These are phyloP conservation scores for Mycena filopes DNA, from an alignment of 768 basidiomycete genomes.

Conservation along the genomic window DNA sequence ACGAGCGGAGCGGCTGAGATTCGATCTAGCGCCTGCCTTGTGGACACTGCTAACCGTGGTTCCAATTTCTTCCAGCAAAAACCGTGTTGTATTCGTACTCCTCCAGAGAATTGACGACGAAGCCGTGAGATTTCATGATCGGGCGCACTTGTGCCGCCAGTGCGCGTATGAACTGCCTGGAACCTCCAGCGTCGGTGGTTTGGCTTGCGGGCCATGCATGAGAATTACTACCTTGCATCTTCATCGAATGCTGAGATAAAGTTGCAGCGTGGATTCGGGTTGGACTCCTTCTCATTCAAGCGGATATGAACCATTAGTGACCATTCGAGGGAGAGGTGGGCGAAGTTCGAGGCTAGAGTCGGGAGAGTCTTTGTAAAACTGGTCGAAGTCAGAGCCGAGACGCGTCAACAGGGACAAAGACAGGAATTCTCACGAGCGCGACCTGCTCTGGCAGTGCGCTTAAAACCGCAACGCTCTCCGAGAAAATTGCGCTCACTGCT, in stretches of 20 bases:
- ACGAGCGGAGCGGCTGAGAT: no score
- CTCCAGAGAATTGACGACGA: conserved; percentile 81
- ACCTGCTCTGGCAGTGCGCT: background rate
- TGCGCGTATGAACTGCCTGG: conserved; percentile 72
- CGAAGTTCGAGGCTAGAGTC: no score
- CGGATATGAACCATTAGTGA: conserved; percentile 28
- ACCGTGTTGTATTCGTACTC: conserved; percentile 87
- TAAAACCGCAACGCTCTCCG: no score
- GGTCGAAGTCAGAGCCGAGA: background rate
- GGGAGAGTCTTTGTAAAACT: no score
- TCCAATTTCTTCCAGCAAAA: conserved; percentile 89
- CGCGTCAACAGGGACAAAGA: conserved; percentile 4
- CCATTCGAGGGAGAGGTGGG: no score
- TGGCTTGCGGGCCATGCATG: background rate
- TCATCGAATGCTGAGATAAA: conserved; percentile 78
- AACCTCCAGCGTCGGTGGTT: background rate
- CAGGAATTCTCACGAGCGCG: no score
- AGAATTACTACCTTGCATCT: conserved; percentile 55
- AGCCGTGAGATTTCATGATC: conserved; percentile 83
- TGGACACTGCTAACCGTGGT: conserved; percentile 64
- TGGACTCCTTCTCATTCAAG: conserved; percentile 29
- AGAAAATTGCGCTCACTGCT: no score
- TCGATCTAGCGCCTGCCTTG: no score
- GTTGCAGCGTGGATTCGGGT: conserved; percentile 66
- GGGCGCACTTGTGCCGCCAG: conserved; percentile 87